Base-by-base conservation (phyloP, 495 filamentous ascomycete species). In the Penicillium arizonense region DNA sequence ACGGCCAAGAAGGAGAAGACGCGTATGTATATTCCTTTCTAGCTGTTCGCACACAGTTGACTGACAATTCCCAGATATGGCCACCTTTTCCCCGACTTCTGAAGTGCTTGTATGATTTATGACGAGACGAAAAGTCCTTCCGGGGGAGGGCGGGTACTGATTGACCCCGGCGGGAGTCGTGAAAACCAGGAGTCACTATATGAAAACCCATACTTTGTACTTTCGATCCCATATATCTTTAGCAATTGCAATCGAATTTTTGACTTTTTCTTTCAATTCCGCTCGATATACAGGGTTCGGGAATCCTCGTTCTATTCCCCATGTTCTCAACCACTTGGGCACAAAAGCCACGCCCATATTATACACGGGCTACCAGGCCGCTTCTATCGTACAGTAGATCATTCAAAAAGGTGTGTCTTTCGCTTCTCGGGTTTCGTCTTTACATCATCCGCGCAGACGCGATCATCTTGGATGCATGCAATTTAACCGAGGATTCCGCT, bases 1-100 rank as follows among this genome's bases (percentile, higher is more conserved):
- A 98, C 64, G 91, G 91, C 40, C 72, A 79, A 45, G 72, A 71
- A 24, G 89, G 90, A 16, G 78, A 85, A 47, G 91, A 97, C 73
- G 79, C 86, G 91, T 96, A 82, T 68, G 91, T 90, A 56, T 24
- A 47, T 44, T 11, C 20, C 18, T 47, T 36, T 39, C 41, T n/a
- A 14, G 11, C 16, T 24, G 16, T 18, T 43, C 2, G 42, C 23
- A 13, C 38, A 14, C 12, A 38, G 16, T 12, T 55, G 50, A 20
- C 65, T 65, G 30, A 68, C 41, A 18, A 5, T 14, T 40, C 35
- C 52, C 60, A 90, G 87, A 64, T 82, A 85, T 58, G 84, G 84
- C 36, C 77, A 87, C 64, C 68, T 89, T 43, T 91, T 91, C 77
- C 75, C 74, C 37, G 87, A 91, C 44, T 91, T 91, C 64, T 87